These are phyloP conservation scores for Pseudopediastrum boryanum DNA, from an alignment of 139 green algal species.

Conservation along the genomic window DNA sequence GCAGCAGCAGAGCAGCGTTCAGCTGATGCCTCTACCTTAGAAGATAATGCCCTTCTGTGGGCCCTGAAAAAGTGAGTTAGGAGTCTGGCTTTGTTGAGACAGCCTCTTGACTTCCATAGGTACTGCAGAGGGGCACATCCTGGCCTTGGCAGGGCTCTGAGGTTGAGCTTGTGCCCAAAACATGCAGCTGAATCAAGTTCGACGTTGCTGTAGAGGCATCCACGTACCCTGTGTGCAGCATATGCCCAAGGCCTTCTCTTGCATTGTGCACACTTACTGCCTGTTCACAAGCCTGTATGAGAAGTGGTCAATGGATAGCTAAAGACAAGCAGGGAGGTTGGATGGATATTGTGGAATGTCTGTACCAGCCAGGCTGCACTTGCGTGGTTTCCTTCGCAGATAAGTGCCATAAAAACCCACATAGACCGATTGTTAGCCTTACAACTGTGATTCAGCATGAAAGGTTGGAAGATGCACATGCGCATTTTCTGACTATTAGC, in stretches of 20 bases:
- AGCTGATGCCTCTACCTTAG: neutral
- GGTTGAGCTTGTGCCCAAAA: neutral
- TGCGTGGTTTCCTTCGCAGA: too few relatives aligned
- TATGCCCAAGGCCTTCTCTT: neutral
- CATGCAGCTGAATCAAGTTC: neutral
- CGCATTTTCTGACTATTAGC: too few relatives aligned
- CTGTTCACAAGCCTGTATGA: too few relatives aligned
- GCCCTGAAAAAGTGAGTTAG: constrained; percentile 32
- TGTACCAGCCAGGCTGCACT: too few relatives aligned
- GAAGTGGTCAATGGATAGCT: too few relatives aligned
- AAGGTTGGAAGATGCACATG: too few relatives aligned
- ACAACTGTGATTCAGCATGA: too few relatives aligned
- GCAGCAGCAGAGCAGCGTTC: neutral
- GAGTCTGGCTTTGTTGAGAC: neutral
- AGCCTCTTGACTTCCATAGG: neutral
- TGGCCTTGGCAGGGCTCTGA: neutral
- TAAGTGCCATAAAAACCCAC: too few relatives aligned
- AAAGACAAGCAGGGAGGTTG: too few relatives aligned
- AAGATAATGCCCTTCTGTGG: constrained; percentile 30
- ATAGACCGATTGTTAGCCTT: too few relatives aligned
- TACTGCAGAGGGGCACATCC: neutral
- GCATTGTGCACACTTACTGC: too few relatives aligned
- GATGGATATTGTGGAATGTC: too few relatives aligned
- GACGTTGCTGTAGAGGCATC: neutral
- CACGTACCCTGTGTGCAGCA: neutral